Evolutionary conservation across 192 early-diverging fungal species (phyloP).

Genomic region (Dimargaris xerosporica): DNA sequence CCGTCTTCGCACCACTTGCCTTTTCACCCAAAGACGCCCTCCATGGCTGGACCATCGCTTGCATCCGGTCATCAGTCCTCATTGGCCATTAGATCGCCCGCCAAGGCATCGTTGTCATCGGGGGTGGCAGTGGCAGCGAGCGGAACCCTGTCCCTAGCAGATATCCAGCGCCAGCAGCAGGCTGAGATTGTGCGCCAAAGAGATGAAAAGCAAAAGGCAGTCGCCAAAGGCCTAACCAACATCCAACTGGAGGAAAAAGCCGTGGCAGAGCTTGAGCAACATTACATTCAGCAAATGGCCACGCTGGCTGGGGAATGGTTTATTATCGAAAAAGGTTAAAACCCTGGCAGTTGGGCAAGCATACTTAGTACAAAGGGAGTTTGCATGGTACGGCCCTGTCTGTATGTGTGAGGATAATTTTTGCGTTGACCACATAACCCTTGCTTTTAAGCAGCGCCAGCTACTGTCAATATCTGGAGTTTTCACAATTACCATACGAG

Average conservation of each 20-base stretch:
- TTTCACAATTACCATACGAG: neutral
- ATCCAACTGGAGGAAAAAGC: neutral
- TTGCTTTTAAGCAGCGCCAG: too few relatives aligned
- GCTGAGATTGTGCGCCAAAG: neutral
- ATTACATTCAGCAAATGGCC: neutral
- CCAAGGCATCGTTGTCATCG: neutral
- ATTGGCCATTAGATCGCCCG: neutral
- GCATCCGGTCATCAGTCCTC: neutral
- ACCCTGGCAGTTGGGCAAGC: too few relatives aligned
- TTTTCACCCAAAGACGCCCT: too few relatives aligned
- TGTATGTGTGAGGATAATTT: neutral
- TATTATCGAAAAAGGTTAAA: neutral
- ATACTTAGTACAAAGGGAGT: neutral
- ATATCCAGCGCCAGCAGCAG: neutral
- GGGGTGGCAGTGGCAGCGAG: neutral
- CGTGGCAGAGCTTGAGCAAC: neutral
- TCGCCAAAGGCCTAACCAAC: neutral
- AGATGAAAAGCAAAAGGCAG: neutral
- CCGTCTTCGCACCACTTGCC: too few relatives aligned
- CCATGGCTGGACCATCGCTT: too few relatives aligned
- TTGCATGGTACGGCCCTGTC: neutral
- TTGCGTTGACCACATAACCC: too few relatives aligned
- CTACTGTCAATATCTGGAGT: neutral
- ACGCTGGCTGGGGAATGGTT: slow-evolving; percentile 1
- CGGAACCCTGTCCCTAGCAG: neutral